Conservation (phyloP, 345 rosid genomes). For the Clarkia xantiana region DNA sequence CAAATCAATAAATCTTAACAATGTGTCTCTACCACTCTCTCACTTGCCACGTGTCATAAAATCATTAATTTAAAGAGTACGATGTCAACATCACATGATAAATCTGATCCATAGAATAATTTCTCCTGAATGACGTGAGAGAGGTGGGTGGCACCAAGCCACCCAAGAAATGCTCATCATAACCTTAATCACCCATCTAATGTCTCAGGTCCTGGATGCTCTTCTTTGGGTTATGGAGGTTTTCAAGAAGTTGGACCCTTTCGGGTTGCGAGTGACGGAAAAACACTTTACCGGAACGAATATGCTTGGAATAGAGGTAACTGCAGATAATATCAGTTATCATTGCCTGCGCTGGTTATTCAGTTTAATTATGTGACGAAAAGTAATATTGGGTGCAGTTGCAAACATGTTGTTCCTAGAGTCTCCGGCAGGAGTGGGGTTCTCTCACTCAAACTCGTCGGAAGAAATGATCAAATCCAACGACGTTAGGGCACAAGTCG, state of each 20-base stretch:
- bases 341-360: not conserved
- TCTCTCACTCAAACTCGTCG: constrained; percentile 64
- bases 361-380: no score
- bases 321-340: not conserved
- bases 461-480: constrained; percentile 36
- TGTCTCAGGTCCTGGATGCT: constrained; percentile 49
- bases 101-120: no score
- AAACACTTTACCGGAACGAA: constrained; percentile 29
- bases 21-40: no score
- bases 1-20: no score
- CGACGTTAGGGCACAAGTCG: constrained; percentile 45
- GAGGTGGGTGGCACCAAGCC: no score
- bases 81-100: no score
- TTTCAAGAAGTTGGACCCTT: constrained; percentile 94
- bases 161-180: no score
- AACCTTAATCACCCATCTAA: no score
- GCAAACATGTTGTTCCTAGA: constrained; percentile 76
- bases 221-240: constrained; percentile 75
- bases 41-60: no score
- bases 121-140: no score
- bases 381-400: no score
- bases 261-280: constrained; percentile 45
- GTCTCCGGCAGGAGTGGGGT: constrained; percentile 88
- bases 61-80: no score
- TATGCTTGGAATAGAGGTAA: constrained; percentile 77